A percentile compares a stretch with the other conserved stretches of the same genome.
Evolutionary conservation across 2,329 filamentous ascomycete genomes (phyloP).

Genomic region (Aureobasidium pullulans): DNA sequence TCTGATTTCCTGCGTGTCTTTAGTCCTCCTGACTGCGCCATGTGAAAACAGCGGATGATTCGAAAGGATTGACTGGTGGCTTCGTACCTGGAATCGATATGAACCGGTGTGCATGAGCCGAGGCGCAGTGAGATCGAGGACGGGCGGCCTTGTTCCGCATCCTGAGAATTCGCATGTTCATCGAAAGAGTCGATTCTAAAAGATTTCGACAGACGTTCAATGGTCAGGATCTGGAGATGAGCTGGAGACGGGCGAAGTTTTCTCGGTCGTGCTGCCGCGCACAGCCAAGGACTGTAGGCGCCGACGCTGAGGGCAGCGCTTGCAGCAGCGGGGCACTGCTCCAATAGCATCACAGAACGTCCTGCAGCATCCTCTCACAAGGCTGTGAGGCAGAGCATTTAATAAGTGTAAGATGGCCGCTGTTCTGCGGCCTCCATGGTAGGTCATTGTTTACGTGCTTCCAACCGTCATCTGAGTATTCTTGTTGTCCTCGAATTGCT

Average conservation of each 20-base stretch:
- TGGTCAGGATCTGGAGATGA: no score
- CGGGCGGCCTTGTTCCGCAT: background rate
- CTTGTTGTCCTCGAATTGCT: background rate
- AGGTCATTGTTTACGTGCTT: background rate
- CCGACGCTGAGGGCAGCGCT: conserved; percentile 12
- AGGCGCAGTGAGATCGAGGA: background rate
- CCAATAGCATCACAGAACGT: conserved; percentile 4
- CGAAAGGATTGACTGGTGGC: background rate
- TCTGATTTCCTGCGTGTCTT: background rate
- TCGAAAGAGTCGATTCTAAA: background rate
- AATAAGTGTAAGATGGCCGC: background rate
- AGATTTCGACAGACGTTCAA: no score
- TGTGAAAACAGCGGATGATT: background rate
- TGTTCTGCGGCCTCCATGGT: background rate
- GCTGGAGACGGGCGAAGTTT: background rate
- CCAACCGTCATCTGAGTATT: no score
- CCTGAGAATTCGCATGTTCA: background rate
- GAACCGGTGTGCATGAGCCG: background rate
- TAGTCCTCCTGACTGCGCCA: background rate
- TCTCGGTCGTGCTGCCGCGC: background rate
- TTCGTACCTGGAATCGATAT: background rate
- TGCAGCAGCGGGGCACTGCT: background rate
- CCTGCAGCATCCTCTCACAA: conserved; percentile 1
- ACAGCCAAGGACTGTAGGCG: conserved; percentile 8
- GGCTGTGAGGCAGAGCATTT: background rate